Evolutionary conservation across 495 filamentous ascomycete species (phyloP).

Genomic region (Penicillium simplicissimum): DNA sequence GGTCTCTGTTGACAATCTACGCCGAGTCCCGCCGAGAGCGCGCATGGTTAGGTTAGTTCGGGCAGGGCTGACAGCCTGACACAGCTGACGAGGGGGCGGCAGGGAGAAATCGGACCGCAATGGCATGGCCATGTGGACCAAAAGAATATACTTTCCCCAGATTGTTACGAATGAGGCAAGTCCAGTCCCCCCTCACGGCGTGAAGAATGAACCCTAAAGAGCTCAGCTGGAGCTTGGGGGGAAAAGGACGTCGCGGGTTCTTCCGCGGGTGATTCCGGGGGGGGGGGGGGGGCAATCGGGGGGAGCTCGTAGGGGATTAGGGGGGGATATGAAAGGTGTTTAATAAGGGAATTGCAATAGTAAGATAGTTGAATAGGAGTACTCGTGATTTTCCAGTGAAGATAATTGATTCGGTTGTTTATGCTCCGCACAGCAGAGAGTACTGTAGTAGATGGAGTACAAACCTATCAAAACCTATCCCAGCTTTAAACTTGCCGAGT

Average conservation of each 20-base stretch:
- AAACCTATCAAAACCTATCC: not conserved
- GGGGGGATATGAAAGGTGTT: not conserved
- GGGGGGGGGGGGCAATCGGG: too few species aligned
- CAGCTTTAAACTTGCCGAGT: not conserved
- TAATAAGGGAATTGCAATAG: not conserved
- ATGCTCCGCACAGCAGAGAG: too few species aligned
- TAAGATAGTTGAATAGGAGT: not conserved
- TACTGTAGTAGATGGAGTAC: not conserved
- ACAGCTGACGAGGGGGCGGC: not conserved
- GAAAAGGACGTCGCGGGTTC: not conserved
- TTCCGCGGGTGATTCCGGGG: constrained; percentile 12
- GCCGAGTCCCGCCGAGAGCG: not conserved
- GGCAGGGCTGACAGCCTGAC: not conserved
- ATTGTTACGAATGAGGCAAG: constrained; percentile 9
- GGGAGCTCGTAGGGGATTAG: not conserved
- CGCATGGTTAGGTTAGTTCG: not conserved
- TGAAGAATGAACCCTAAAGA: not conserved
- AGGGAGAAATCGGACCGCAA: constrained; percentile 10
- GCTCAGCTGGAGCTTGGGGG: not conserved
- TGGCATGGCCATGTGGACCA: constrained; percentile 8
- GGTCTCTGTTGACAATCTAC: not conserved
- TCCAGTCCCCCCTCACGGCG: not conserved
- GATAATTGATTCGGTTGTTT: not conserved
- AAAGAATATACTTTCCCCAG: constrained; percentile 10
- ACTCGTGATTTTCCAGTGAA: not conserved